Evolutionary conservation across 202 grass and related monocot species (phyloP).

Genomic region (Schoenoplectus triqueter): DNA sequence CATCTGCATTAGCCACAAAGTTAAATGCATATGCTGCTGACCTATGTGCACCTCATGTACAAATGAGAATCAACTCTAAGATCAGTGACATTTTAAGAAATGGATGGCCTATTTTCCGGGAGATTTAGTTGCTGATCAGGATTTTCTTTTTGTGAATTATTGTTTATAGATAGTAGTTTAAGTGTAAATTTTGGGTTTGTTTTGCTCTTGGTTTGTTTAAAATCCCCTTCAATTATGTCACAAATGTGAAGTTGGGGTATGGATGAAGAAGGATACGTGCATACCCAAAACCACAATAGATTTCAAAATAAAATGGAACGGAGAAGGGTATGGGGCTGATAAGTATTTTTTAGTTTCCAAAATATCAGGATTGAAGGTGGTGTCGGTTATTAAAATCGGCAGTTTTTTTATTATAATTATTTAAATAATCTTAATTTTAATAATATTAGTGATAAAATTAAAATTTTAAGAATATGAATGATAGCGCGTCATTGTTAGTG

Average conservation of each 20-base stretch:
- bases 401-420: background rate
- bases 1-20: constrained; percentile 67
- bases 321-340: background rate
- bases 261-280: background rate
- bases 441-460: background rate
- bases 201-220: constrained; percentile 11
- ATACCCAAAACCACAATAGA: no score
- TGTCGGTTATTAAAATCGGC: background rate
- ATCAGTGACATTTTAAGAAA: constrained; percentile 71
- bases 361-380: background rate
- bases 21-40: constrained; percentile 81
- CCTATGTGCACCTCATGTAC: constrained; percentile 65
- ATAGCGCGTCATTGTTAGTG: no score
- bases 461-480: background rate
- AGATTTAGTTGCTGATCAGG: constrained; percentile 50
- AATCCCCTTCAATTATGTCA: background rate
- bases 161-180: constrained; percentile 34
- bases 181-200: background rate
- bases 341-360: constrained; percentile 14
- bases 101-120: constrained; percentile 78
- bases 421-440: no score
- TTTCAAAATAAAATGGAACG: no score
- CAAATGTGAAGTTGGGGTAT: background rate
- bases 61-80: constrained; percentile 72
- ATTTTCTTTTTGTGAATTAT: constrained; percentile 6